Evolutionary conservation across 345 rosid genomes (phyloP).

Genomic region (Leavenworthia alabamica): DNA sequence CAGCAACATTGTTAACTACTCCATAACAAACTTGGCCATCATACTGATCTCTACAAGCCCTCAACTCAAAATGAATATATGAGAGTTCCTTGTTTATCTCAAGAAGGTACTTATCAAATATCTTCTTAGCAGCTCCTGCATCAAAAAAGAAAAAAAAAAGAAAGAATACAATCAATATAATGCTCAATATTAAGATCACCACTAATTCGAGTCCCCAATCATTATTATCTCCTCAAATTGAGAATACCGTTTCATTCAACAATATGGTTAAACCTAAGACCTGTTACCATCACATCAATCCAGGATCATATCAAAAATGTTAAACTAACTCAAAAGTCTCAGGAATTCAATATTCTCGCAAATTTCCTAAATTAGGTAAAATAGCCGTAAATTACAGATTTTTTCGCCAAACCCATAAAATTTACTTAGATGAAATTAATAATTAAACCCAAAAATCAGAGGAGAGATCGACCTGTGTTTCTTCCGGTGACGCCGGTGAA

Average conservation of each 20-base stretch:
- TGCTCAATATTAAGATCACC: background rate
- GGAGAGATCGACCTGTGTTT: slow-evolving; percentile 49
- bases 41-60: slow-evolving; percentile 72
- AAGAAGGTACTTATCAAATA: slow-evolving; percentile 60
- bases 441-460: background rate
- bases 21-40: slow-evolving; percentile 75
- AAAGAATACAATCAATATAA: background rate
- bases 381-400: background rate
- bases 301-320: background rate
- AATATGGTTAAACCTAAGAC: background rate
- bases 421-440: too few relatives aligned
- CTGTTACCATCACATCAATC: background rate
- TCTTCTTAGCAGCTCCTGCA: slow-evolving; percentile 42
- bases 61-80: slow-evolving; percentile 63
- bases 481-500: slow-evolving; percentile 58
- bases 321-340: background rate
- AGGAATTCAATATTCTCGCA: background rate
- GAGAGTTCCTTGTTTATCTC: slow-evolving; percentile 86
- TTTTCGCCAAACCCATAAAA: background rate
- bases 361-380: background rate
- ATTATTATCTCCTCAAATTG: background rate
- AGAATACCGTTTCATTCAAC: background rate
- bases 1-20: slow-evolving; percentile 68
- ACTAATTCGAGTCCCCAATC: background rate
- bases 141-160: background rate